phyloP scores from a whole-genome alignment of 768 basidiomycete genomes.

The Psilocybe tampanensis region DNA sequence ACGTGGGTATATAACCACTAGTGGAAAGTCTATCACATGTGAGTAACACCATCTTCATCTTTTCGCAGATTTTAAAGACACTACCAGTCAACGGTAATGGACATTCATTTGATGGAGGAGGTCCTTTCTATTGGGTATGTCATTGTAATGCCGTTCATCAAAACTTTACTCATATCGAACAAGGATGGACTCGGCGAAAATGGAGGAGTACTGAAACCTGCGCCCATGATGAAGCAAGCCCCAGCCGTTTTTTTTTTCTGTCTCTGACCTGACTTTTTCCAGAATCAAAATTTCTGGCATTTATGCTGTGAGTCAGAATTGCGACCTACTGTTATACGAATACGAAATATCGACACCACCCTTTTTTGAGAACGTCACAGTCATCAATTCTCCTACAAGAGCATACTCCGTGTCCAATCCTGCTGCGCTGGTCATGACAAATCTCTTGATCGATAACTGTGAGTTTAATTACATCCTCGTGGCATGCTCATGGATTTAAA shows the following conservation, averaged over 20 bases:
- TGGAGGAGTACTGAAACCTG: slow-evolving; percentile 41
- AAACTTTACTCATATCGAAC: background rate
- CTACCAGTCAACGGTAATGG: slow-evolving; percentile 42
- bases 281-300: slow-evolving; percentile 43
- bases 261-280: background rate
- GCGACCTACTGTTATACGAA: slow-evolving; percentile 3
- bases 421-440: slow-evolving; percentile 42
- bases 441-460: slow-evolving; percentile 60
- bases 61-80: background rate
- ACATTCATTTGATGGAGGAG: slow-evolving; percentile 44
- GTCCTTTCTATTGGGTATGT: slow-evolving; percentile 45
- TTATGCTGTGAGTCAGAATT: slow-evolving; percentile 29
- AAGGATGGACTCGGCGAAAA: slow-evolving; percentile 43
- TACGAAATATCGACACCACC: background rate
- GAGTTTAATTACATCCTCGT: slow-evolving; percentile 16
- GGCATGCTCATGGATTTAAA: background rate
- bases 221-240: slow-evolving; percentile 45
- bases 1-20: slow-evolving; percentile 17
- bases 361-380: slow-evolving; percentile 33
- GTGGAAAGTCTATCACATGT: slow-evolving; percentile 54
- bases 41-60: slow-evolving; percentile 14
- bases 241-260: background rate
- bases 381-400: slow-evolving; percentile 43
- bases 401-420: slow-evolving; percentile 43
- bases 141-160: background rate